Evolutionary conservation across 2,329 filamentous ascomycete genomes (phyloP).

Genomic region (Scleromitrula shiraiana): DNA sequence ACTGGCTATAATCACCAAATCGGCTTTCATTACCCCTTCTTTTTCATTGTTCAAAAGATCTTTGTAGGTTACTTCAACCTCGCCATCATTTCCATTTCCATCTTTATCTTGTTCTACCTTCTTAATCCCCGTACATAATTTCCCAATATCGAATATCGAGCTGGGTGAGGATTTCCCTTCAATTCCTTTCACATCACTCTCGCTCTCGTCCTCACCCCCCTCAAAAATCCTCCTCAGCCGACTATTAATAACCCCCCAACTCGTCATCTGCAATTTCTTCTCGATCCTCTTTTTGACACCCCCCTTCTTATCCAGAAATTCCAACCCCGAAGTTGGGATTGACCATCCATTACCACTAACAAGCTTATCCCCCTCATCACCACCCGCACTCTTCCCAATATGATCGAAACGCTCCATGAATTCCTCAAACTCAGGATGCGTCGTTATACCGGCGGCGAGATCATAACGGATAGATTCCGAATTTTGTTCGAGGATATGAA

Average conservation of each 20-base stretch:
- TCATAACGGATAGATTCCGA: constrained; percentile 1
- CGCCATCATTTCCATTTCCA: neutral
- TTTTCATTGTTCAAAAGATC: neutral
- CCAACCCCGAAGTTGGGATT: constrained; percentile 7
- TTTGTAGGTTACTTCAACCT: constrained; percentile 2
- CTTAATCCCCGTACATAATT: neutral
- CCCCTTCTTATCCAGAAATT: constrained; percentile 12
- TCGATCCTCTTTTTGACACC: constrained; percentile 6
- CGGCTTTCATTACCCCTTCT: constrained; percentile 6
- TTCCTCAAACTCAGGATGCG: constrained; percentile 10
- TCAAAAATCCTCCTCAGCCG: constrained; percentile 19
- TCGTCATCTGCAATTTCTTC: constrained; percentile 6
- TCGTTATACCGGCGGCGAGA: constrained; percentile 17
- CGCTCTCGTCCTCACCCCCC: neutral
- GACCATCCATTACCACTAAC: too few relatives aligned
- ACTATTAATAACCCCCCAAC: constrained; percentile 19
- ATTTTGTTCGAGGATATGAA: constrained; percentile 16
- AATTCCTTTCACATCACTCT: neutral
- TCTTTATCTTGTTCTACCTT: neutral
- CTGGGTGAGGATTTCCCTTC: too few relatives aligned
- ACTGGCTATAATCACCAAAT: constrained; percentile 18
- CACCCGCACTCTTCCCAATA: neutral
- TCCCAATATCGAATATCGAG: too few relatives aligned
- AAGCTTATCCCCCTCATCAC: too few relatives aligned
- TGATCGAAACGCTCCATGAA: constrained; percentile 1